Conservation (phyloP, 2,329 filamentous ascomycete genomes). For the Trichoderma sp. region DNA sequence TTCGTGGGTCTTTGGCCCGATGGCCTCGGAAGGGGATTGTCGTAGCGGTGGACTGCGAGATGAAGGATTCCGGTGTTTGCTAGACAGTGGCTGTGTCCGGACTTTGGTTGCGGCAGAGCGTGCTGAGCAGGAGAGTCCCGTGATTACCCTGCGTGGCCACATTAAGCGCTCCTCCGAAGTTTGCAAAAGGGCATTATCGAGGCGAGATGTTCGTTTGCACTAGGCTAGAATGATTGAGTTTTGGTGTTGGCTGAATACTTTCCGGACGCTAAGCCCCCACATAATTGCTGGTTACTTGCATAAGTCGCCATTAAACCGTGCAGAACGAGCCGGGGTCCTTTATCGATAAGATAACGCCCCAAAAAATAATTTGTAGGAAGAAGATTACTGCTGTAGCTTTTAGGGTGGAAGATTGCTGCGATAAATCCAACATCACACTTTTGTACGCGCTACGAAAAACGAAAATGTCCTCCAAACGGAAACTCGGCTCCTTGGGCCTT, state of each 20-base stretch:
- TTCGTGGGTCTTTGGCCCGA: not conserved
- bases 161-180: not conserved
- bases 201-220: not conserved
- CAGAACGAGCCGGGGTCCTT: not conserved
- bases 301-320: not conserved
- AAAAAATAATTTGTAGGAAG: not conserved
- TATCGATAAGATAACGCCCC: slow-evolving; percentile 12
- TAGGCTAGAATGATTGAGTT: not conserved
- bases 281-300: slow-evolving; percentile 10
- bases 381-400: not conserved
- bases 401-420: not conserved
- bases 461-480: slow-evolving; percentile 38
- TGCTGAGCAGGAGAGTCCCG: not conserved
- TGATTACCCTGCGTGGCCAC: not conserved
- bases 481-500: slow-evolving; percentile 39
- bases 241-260: not conserved
- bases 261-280: slow-evolving; percentile 1
- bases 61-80: not conserved
- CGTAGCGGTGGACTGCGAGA: not conserved
- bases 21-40: not conserved
- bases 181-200: not conserved
- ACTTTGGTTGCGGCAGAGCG: no score
- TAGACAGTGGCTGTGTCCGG: not conserved
- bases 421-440: not conserved
- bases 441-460: not conserved